These are phyloP conservation scores for Alternaria ventricosa DNA, from an alignment of 2,329 filamentous ascomycete species.

Conservation along the genomic window DNA sequence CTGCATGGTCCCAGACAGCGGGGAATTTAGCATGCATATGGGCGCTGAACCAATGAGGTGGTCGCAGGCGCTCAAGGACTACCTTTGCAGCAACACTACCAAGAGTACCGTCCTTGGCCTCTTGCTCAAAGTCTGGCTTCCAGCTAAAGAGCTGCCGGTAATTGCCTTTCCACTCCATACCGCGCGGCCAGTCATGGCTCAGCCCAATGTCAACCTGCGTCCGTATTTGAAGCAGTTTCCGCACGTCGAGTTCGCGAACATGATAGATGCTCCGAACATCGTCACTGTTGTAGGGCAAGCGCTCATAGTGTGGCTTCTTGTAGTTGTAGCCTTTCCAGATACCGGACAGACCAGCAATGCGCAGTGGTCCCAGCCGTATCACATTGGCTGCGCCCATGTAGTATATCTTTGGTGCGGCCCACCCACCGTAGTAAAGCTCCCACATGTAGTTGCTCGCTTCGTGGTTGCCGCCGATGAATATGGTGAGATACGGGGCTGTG, in stretches of 20 bases:
- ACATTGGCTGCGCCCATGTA: slow-evolving; percentile 95
- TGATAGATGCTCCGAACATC: slow-evolving; percentile 88
- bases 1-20: slow-evolving; percentile 63
- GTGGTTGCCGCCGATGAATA: slow-evolving; percentile 95
- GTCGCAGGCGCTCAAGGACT: slow-evolving; percentile 81
- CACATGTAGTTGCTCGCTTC: slow-evolving; percentile 89
- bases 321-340: slow-evolving; percentile 97
- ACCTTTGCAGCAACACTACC: slow-evolving; percentile 81
- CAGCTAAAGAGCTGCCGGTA: slow-evolving; percentile 69
- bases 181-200: slow-evolving; percentile 94
- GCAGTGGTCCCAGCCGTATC: slow-evolving; percentile 78
- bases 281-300: slow-evolving; percentile 79
- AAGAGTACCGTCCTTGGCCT: slow-evolving; percentile 76
- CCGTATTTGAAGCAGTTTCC: slow-evolving; percentile 83
- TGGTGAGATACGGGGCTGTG: slow-evolving; percentile 82
- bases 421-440: slow-evolving; percentile 95
- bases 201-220: slow-evolving; percentile 89
- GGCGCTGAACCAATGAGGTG: slow-evolving; percentile 86
- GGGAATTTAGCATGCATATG: slow-evolving; percentile 90
- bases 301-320: slow-evolving; percentile 80
- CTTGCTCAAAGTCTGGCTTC: slow-evolving; percentile 77
- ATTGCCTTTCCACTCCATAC: slow-evolving; percentile 81
- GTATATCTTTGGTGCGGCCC: slow-evolving; percentile 97
- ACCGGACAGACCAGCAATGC: slow-evolving; percentile 88
- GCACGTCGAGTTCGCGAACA: slow-evolving; percentile 85